Conservation (phyloP, 768 basidiomycete species). For the Amylocystis lapponica region DNA sequence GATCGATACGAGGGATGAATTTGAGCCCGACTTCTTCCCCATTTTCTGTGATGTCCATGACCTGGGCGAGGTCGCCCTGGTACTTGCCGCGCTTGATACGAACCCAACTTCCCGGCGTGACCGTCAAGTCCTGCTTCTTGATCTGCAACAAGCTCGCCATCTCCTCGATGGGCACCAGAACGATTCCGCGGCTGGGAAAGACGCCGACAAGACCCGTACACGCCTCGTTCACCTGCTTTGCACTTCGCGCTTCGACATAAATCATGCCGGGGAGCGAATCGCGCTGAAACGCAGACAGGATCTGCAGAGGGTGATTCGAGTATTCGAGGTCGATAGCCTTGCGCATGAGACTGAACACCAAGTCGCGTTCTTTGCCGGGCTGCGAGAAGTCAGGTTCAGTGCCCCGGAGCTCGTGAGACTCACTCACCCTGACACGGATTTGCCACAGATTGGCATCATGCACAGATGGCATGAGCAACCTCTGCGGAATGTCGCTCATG, state of each 20-base stretch:
- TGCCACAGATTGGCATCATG: constrained; percentile 97
- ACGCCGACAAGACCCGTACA: constrained; percentile 90
- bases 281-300: constrained; percentile 91
- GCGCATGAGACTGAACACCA: constrained; percentile 91
- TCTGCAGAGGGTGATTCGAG: constrained; percentile 70
- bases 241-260: constrained; percentile 89
- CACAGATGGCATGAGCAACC: constrained; percentile 92
- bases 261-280: constrained; percentile 95
- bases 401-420: background rate
- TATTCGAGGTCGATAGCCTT: constrained; percentile 86
- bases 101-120: constrained; percentile 89
- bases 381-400: constrained; percentile 23
- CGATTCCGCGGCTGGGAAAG: constrained; percentile 75
- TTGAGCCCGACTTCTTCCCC: constrained; percentile 90
- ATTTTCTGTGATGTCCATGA: constrained; percentile 89
- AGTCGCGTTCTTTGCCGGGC: constrained; percentile 89
- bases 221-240: constrained; percentile 80
- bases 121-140: constrained; percentile 86
- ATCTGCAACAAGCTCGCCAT: constrained; percentile 96
- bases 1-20: constrained; percentile 96
- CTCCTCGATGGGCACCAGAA: constrained; percentile 91
- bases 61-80: constrained; percentile 90
- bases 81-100: constrained; percentile 93
- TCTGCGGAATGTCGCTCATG: constrained; percentile 89
- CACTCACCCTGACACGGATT: constrained; percentile 82